phyloP scores from a whole-genome alignment of 2,329 filamentous ascomycete species.

The Chalara sp. region DNA sequence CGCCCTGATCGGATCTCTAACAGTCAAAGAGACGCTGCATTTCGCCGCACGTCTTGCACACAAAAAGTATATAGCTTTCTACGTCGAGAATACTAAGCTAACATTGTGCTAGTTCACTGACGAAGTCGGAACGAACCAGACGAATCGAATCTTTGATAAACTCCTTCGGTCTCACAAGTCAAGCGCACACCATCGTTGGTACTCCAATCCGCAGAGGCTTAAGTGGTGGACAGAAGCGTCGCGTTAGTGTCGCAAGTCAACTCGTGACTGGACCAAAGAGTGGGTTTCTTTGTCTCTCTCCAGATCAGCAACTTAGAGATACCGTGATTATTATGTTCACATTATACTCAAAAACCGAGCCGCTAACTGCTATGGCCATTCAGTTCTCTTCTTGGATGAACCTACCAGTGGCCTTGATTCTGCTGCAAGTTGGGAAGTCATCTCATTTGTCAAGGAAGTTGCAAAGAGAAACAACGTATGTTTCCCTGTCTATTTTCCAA shows the following conservation, averaged over 20 bases:
- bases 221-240: conserved; percentile 77
- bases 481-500: conserved; percentile 46
- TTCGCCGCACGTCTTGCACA: conserved; percentile 68
- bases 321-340: no score
- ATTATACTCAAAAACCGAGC: no score
- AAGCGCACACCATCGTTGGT: conserved; percentile 67
- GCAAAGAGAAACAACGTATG: conserved; percentile 42
- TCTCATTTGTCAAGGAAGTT: conserved; percentile 52
- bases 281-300: no score
- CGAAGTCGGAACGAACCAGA: conserved; percentile 47
- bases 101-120: conserved; percentile 20
- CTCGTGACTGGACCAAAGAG: conserved; percentile 61
- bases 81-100: neutral
- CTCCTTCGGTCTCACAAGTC: conserved; percentile 65
- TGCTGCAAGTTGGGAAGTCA: conserved; percentile 50
- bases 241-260: conserved; percentile 73
- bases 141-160: conserved; percentile 61
- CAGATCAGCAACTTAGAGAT: no score
- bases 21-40: conserved; percentile 70
- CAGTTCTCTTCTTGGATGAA: conserved; percentile 74
- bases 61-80: conserved; percentile 35
- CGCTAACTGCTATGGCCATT: no score
- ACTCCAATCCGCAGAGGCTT: conserved; percentile 80
- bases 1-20: conserved; percentile 73
- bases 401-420: conserved; percentile 83